A percentile compares a stretch with the other conserved stretches of the same genome.
These are phyloP conservation scores for Penicillium sp. DNA, from an alignment of 2,329 filamentous ascomycete genomes.

Conservation along the genomic window DNA sequence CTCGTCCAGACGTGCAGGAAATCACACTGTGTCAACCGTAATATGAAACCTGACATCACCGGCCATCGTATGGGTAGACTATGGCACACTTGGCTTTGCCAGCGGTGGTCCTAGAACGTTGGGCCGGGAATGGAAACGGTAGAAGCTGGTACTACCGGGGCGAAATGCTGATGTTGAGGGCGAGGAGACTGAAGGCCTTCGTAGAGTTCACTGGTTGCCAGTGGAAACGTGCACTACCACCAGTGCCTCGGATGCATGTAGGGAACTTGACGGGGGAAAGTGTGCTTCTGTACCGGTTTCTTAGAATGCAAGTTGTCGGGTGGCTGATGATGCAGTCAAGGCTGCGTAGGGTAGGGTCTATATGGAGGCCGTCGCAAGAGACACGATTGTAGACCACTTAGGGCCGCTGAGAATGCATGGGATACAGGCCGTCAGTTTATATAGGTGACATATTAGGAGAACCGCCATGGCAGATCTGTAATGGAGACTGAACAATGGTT, in stretches of 20 bases:
- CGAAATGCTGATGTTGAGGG: neutral
- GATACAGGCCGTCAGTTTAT: neutral
- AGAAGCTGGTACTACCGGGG: conserved; percentile 6
- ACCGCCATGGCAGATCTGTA: neutral
- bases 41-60: neutral
- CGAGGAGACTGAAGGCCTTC: neutral
- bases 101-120: conserved; percentile 17
- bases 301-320: neutral
- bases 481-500: neutral
- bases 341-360: neutral
- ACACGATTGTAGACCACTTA: neutral
- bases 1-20: conserved; percentile 3
- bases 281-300: neutral
- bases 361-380: neutral
- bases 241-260: neutral
- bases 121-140: conserved; percentile 21
- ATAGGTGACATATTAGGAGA: neutral
- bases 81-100: neutral
- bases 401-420: neutral
- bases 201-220: neutral
- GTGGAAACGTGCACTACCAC: neutral
- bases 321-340: neutral
- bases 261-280: neutral
- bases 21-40: conserved; percentile 14
- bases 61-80: neutral